Base-by-base conservation (phyloP, 225 moss, liverwort and hornwort species). In the Physcomitrellopsis africana region DNA sequence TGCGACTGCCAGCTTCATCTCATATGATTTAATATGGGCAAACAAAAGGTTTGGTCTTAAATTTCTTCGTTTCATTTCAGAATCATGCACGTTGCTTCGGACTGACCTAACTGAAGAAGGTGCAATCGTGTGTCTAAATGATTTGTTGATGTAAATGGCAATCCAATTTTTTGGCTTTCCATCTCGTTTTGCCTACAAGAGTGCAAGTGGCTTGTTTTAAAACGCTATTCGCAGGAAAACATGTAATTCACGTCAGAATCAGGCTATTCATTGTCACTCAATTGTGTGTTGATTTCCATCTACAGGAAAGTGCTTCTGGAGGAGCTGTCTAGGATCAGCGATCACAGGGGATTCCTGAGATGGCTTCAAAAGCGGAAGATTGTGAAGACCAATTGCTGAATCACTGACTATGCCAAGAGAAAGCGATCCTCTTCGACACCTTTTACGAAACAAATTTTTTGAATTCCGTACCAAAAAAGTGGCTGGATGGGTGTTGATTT, bases 1-100 rank as follows among this genome's bases (percentile, higher is more conserved):
- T 56, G 99, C 95, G 66, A 89, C 93, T 65, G 85, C 90, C 71
- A 93, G 90, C 80, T 89, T 99, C 74, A 55, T 95, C 19, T 86
- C 92, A 16, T 85, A 85, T 24, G 93, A 93, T 51, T 37, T 95
- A 53, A 45, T 99, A 15, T 89, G 92, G 95, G 99, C 99, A 45
- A 81, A 73, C 11, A 79, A 82, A 69, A 95, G 99, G 95, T 94
- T 57, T 24, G 27, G 9, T 49, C 14, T 27, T 57, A 9, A 78
- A 66, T 12, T 41, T 58, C 22, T 56, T 16, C 8, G 37, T 57
- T 18, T 47, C 20, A 20, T 32, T 55, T 53, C 52, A 3, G n/a
- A 19, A 24, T 9, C n/a, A n/a, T 53, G 29, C 27, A 41, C 55
- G 7, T 43, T 15, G 42, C 44, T 58, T 19, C 8, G 5, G 55